Evolutionary conservation across 2,329 filamentous ascomycete genomes (phyloP).

Genomic region (Trichoderma breve): DNA sequence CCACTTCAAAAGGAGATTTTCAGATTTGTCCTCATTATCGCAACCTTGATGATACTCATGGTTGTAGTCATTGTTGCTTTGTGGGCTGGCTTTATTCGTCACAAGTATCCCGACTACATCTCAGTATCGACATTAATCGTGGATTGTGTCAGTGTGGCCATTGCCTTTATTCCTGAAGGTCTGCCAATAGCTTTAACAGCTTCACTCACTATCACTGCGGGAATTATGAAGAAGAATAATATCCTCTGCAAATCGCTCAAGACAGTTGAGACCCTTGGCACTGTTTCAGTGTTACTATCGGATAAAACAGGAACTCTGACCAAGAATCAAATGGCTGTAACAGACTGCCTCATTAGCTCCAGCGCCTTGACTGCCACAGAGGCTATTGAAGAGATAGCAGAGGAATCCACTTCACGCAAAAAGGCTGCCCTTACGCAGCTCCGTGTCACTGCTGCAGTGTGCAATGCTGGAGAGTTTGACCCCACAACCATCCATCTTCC

Average conservation of each 20-base stretch:
- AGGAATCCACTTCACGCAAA: neutral
- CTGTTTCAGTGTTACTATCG: neutral
- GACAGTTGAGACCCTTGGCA: neutral
- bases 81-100: neutral
- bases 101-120: neutral
- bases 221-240: neutral
- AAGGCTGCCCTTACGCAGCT: neutral
- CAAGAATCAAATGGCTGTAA: neutral
- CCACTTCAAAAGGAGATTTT: neutral
- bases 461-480: neutral
- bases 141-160: neutral
- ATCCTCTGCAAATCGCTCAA: neutral
- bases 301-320: neutral
- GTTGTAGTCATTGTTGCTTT: neutral
- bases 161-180: neutral
- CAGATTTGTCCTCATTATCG: neutral
- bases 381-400: neutral
- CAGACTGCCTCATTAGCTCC: neutral
- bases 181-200: neutral
- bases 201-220: neutral
- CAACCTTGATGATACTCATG: neutral
- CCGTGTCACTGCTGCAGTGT: neutral
- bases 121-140: neutral
- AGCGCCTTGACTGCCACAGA: neutral
- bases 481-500: neutral